A percentile compares a stretch with the other conserved stretches of the same genome.
Evolutionary conservation across 306 rosid genomes (phyloP).

Genomic region (Cercis canadensis): DNA sequence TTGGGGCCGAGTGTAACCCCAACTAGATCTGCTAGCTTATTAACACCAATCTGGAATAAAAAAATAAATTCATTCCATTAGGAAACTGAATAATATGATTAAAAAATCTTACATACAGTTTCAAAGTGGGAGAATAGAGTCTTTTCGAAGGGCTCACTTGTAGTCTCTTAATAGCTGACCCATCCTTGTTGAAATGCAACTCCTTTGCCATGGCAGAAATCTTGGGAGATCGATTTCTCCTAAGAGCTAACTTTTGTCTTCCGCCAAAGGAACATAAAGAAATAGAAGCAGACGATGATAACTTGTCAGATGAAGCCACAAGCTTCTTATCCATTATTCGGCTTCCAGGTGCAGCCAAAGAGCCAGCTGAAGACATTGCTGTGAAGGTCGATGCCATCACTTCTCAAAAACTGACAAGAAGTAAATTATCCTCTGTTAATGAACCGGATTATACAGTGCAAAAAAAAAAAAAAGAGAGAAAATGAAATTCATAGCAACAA

Average conservation of each 20-base stretch:
- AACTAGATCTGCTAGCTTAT: conserved; percentile 97
- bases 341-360: conserved; percentile 58
- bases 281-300: conserved; percentile 73
- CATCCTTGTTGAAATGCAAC: conserved; percentile 92
- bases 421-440: not conserved
- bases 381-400: conserved; percentile 84
- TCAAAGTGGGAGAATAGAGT: not conserved
- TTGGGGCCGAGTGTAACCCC: conserved; percentile 99
- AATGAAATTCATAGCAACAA: not conserved
- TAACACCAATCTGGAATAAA: conserved; percentile 78
- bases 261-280: conserved; percentile 61
- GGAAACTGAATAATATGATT: not conserved
- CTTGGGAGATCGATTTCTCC: conserved; percentile 52
- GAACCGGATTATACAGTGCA: not conserved
- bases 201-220: conserved; percentile 97
- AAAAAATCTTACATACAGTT: not conserved
- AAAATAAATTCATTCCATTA: not conserved
- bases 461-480: not conserved
- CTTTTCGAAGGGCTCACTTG: conserved; percentile 48
- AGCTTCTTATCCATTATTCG: conserved; percentile 48
- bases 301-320: conserved; percentile 35
- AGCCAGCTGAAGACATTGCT: conserved; percentile 62
- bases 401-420: conserved; percentile 1
- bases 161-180: conserved; percentile 84
- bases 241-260: conserved; percentile 41